Percentiles rank a stretch among this genome's conserved stretches.
Conservation (phyloP, 2,329 filamentous ascomycete genomes). For the Lachnellula occidentalis region DNA sequence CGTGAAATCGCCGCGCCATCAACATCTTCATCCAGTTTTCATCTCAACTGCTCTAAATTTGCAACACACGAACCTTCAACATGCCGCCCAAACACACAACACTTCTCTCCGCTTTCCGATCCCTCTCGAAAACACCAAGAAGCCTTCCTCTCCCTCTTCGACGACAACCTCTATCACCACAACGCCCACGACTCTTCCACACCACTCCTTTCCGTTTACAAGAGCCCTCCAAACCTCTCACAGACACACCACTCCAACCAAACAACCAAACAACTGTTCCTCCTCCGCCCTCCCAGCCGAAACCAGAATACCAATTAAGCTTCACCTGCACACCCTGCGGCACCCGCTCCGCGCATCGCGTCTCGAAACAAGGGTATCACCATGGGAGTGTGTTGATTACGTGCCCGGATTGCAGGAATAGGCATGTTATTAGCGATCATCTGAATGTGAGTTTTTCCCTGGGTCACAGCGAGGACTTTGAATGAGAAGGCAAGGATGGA, state of each 20-base stretch:
- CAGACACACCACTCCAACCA: not conserved
- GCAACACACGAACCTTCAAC: not conserved
- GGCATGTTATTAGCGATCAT: constrained; percentile 90
- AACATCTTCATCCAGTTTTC: not conserved
- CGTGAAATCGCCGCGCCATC: not conserved
- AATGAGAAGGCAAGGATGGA: not conserved
- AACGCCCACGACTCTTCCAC: not conserved
- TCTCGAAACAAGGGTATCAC: constrained; percentile 95
- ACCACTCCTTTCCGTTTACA: not conserved
- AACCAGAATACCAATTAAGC: constrained; percentile 74
- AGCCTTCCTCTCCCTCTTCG: not conserved
- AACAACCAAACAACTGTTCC: not conserved
- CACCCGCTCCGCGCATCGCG: constrained; percentile 71
- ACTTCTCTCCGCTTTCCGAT: constrained; percentile 1
- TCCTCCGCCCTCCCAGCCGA: constrained; percentile 2
- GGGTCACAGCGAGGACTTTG: too few relatives aligned
- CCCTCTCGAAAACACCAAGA: not conserved
- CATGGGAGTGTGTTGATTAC: constrained; percentile 82
- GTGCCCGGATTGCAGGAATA: constrained; percentile 78
- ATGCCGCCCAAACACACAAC: constrained; percentile 4
- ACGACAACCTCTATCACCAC: not conserved
- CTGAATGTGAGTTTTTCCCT: constrained; percentile 47
- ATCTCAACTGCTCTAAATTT: not conserved
- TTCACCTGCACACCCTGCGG: constrained; percentile 91
- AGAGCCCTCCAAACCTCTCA: not conserved